These are phyloP conservation scores for Colletotrichum sp. DNA, from an alignment of 2,329 filamentous ascomycete genomes.

Conservation along the genomic window DNA sequence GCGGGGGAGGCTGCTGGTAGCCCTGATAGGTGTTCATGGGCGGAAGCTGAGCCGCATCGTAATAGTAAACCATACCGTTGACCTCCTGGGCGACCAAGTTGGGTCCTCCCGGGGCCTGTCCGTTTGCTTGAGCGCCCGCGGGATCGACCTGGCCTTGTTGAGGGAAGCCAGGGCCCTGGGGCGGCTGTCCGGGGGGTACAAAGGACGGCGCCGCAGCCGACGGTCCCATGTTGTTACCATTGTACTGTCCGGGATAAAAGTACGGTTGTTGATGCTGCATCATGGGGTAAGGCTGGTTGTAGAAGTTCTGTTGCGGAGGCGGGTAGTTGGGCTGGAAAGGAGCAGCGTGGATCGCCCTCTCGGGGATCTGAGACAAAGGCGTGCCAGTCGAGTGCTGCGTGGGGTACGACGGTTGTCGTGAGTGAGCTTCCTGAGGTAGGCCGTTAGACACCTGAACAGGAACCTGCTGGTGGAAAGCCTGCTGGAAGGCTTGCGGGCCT, in stretches of 20 bases:
- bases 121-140: slow-evolving; percentile 31
- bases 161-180: slow-evolving; percentile 43
- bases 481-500: slow-evolving; percentile 81
- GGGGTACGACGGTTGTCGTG: slow-evolving; percentile 71
- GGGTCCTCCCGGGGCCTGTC: slow-evolving; percentile 55
- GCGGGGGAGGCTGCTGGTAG: slow-evolving; percentile 45
- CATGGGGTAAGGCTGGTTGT: slow-evolving; percentile 61
- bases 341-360: slow-evolving; percentile 88
- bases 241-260: slow-evolving; percentile 49
- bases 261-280: slow-evolving; percentile 64
- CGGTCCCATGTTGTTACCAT: slow-evolving; percentile 32
- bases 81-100: slow-evolving; percentile 80
- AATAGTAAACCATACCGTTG: slow-evolving; percentile 97
- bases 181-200: slow-evolving; percentile 59
- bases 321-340: slow-evolving; percentile 82
- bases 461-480: slow-evolving; percentile 95
- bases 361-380: slow-evolving; percentile 89
- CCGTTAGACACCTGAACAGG: slow-evolving; percentile 72
- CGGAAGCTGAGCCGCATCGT: slow-evolving; percentile 75
- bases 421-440: slow-evolving; percentile 65
- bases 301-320: slow-evolving; percentile 62
- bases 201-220: slow-evolving; percentile 56
- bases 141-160: slow-evolving; percentile 46
- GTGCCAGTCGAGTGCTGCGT: slow-evolving; percentile 77
- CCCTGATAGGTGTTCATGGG: slow-evolving; percentile 56